Conservation (phyloP, 2,329 filamentous ascomycete species). For the Drechslerella stenobrocha region DNA sequence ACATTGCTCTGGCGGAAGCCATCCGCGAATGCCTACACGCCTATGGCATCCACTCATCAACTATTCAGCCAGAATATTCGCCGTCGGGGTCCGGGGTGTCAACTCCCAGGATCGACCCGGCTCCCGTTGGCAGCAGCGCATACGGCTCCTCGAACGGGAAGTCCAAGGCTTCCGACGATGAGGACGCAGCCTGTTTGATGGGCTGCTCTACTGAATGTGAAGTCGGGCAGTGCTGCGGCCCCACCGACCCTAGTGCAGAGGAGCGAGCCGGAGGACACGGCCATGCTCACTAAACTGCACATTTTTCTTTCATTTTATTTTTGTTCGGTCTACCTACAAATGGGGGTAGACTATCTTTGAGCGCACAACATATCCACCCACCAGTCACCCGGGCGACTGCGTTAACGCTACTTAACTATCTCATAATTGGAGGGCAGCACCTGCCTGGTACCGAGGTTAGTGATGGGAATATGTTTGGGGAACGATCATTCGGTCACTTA, state of each 20-base stretch:
- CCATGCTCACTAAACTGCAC: slow-evolving; percentile 29
- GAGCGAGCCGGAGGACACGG: slow-evolving; percentile 43
- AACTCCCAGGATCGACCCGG: slow-evolving; percentile 53
- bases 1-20: slow-evolving; percentile 85
- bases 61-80: slow-evolving; percentile 85
- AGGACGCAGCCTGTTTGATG: slow-evolving; percentile 56
- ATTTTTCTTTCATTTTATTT: not conserved
- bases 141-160: slow-evolving; percentile 51
- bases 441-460: no score
- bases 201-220: slow-evolving; percentile 58
- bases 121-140: slow-evolving; percentile 53
- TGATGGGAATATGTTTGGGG: no score
- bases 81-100: slow-evolving; percentile 55
- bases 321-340: not conserved
- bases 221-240: slow-evolving; percentile 57
- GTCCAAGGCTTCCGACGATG: slow-evolving; percentile 52
- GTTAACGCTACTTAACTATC: no score
- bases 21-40: slow-evolving; percentile 87
- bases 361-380: no score
- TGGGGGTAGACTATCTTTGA: no score
- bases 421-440: no score
- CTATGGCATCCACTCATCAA: slow-evolving; percentile 94
- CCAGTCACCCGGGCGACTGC: no score
- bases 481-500: no score
- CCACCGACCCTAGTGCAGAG: slow-evolving; percentile 48